These are phyloP conservation scores for Aspergillus diversus DNA, from an alignment of 495 filamentous ascomycete genomes.

Conservation along the genomic window DNA sequence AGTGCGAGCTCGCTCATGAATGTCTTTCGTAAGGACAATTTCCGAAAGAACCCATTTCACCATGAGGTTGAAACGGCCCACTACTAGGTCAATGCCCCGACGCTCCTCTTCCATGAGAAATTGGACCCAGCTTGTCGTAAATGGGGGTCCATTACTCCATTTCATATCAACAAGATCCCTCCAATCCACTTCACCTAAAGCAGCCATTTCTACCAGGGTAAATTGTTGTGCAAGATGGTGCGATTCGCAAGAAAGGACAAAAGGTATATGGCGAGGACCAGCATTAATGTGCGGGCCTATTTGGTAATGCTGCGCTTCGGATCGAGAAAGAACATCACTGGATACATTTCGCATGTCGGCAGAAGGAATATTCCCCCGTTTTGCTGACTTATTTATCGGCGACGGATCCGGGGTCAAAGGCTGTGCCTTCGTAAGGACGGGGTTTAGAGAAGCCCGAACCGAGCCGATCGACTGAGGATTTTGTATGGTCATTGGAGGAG, in stretches of 20 bases:
- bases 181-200: constrained; percentile 96
- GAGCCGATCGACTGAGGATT: constrained; percentile 56
- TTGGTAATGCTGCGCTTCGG: constrained; percentile 33
- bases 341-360: constrained; percentile 41
- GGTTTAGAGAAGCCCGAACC: constrained; percentile 42
- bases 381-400: constrained; percentile 35
- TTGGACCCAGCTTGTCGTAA: constrained; percentile 80
- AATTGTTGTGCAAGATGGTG: constrained; percentile 90
- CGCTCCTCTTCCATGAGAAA: constrained; percentile 82
- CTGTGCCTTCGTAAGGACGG: constrained; percentile 45
- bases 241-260: constrained; percentile 89
- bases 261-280: constrained; percentile 73
- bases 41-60: constrained; percentile 97
- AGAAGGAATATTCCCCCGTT: constrained; percentile 23
- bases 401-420: constrained; percentile 58
- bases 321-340: constrained; percentile 42
- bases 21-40: constrained; percentile 78
- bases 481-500: constrained; percentile 75
- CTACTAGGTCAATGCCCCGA: constrained; percentile 91
- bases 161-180: constrained; percentile 93
- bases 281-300: constrained; percentile 16
- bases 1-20: constrained; percentile 80
- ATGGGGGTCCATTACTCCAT: constrained; percentile 76
- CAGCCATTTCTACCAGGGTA: constrained; percentile 94
- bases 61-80: constrained; percentile 95